Base-by-base conservation (phyloP, 2,329 filamentous ascomycete species). In the Chrysoporthe cubensis region DNA sequence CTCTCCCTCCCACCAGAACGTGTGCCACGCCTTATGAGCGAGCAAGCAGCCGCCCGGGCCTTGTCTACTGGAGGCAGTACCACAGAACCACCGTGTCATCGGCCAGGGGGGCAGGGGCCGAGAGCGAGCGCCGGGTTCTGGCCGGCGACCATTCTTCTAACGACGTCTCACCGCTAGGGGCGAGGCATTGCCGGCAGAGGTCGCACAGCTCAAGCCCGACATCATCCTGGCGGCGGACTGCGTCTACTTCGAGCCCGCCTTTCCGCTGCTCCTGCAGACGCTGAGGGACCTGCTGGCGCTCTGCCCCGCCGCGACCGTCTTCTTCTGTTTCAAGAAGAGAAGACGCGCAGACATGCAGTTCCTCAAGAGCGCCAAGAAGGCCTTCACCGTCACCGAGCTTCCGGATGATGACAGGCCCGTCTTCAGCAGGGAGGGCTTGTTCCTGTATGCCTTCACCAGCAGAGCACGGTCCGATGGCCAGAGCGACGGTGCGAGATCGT, bases 181-280 rank as follows among this genome's bases (percentile, higher is more conserved):
- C 67, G 84, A 90, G 71, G 80, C 86, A 64, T 80, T 91, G 58
- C 82, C 88, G 48, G 77, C 81, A 54, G 78, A 81, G 56, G 81
- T 90, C 56, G 72, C 83, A 64, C 79, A 83, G 65, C 82, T 84
- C 72, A 86, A 87, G 70, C 93, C 94, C 21, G 89, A 94, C 74
- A 84, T 97, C 66, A 89, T 99, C 66, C 85, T 98, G n/a, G 96
- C 96, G 3, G 95, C 94, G 52, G 96, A 98, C 78, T 98, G 95
- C 80, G 94, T 97, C 61, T 99, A 98, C 82, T 97, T 97, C 78
- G 96, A 98, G 79, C 94, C 95, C 2, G 93, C 96, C 1, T 98
- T 98, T 76, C 94, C 95, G 42, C 83, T 97, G 44, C 85, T 99
- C 59, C 86, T 96, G 75, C 82, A 88, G 71, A 98, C 95, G 6